phyloP scores from a whole-genome alignment of 1,284 basidiomycete genomes.

The Fomitopsis pinicola region DNA sequence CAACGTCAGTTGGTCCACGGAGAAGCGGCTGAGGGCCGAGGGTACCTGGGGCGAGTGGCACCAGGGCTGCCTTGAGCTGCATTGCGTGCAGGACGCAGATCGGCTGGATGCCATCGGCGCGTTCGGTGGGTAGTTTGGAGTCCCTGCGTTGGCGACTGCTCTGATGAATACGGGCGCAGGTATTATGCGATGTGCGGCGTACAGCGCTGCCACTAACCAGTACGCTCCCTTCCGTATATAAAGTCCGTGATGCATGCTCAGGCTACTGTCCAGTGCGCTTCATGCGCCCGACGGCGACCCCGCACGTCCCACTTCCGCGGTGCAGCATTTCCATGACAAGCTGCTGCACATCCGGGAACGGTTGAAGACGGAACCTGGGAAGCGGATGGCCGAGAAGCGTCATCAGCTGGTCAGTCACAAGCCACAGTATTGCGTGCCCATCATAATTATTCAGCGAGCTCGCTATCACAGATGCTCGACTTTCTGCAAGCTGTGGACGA shows the following conservation, averaged over 20 bases:
- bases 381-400: conserved; percentile 63
- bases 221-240: conserved; percentile 25
- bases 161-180: conserved; percentile 38
- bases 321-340: conserved; percentile 89
- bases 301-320: conserved; percentile 50
- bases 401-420: conserved; percentile 61
- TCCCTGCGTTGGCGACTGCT: background rate
- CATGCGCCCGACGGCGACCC: conserved; percentile 53
- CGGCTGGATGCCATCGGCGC: conserved; percentile 90
- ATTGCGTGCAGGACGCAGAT: conserved; percentile 93
- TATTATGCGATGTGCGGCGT: conserved; percentile 85
- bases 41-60: conserved; percentile 72
- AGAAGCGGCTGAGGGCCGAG: conserved; percentile 59
- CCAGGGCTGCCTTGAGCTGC: conserved; percentile 71
- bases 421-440: background rate
- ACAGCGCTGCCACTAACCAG: conserved; percentile 64
- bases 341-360: conserved; percentile 69
- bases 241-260: conserved; percentile 1
- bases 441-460: background rate
- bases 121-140: conserved; percentile 52
- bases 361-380: conserved; percentile 76
- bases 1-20: conserved; percentile 85
- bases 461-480: conserved; percentile 24
- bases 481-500: conserved; percentile 26
- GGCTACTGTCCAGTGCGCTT: conserved; percentile 46